Base-by-base conservation (phyloP, 2,329 filamentous ascomycete genomes). In the Conoideocrella luteorostrata region DNA sequence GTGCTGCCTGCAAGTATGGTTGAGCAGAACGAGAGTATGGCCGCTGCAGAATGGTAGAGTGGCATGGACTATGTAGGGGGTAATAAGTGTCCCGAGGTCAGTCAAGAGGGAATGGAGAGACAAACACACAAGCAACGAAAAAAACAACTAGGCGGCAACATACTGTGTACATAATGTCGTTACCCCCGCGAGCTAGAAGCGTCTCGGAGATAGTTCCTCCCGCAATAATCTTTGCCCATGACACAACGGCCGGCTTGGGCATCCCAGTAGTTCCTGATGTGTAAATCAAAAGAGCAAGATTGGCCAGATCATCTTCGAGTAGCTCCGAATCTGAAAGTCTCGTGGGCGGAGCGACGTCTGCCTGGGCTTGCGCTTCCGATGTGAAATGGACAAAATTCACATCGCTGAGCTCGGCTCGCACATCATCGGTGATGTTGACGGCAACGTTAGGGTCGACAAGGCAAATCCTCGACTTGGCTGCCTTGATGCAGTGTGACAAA, bases 241-340 rank as follows among this genome's bases (percentile, higher is more conserved):
- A 79, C 2, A 89, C 76, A 39, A 89, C 80, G 10, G 85, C 86
- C 0, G 84, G 78, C 58, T 94, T 94, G 9, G 88, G 88, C 50
- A 94, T 66, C 1, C 88, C 88, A 0, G 88, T 94, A 0, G 88
- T 94, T 15, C 88, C 88, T 23, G 84, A 88, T 0, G 88, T 94
- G 61, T 86, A 94, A 52, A 95, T 90, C 50, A 95, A 74, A 35
- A 84, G 72, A 2, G 78, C 83, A 68, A 88, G 79, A 46, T 80
- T 75, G 7, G 72, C 64, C 6, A 67, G 56, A 15, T 68, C 63
- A 44, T 72, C 61, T 13, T 78, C 72, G 38, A 66, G 63, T 47
- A 82, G 73, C 36, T 71, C 63, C 36, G 71, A 62, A 61, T 88
- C 77, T 11, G 82, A 72, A 26, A 75, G 72, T 5, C 85, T 74